Evolutionary conservation across 805 yeast species (phyloP), one percentile per base, ranked within the genome.

Genomic region (Candida pseudoglaebosa): DNA sequence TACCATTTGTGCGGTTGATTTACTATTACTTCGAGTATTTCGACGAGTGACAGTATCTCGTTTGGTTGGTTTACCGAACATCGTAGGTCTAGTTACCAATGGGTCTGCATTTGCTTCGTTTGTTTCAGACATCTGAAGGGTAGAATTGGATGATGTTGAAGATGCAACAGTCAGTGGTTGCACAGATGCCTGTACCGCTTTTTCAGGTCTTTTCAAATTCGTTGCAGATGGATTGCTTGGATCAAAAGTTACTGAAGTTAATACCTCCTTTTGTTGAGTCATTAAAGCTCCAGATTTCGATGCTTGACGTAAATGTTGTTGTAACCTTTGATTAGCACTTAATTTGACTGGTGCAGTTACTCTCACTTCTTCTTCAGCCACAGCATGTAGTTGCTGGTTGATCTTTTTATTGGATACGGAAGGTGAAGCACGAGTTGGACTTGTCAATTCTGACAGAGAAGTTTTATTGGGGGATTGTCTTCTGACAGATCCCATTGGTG

Each of bases 261-360:
- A 46, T 1, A 45, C 40, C 36, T 63, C 69, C 45, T 56, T 60
- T 38, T 62, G 62, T 39, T 66, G 71, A 1, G 70, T 59, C 49
- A 61, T 49, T 15, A 69, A 49, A 0, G 63, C 33, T 0, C 74
- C 74, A 1, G 61, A 39, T 43, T 52, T 62, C 1, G 72, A 57
- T 1, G 69, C 72, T 33, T 65, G 57, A 31, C 62, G 47, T 19
- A 69, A 43, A 44, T 67, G 71, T 32, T 54, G 60, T 38, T 66
- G 71, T 13, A 67, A 55, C 32, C 69, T 52, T 39, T 67, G 71
- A 31, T 56, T 58, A 1, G 73, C 72, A 6, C 62, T 61, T 19
- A 65, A 41, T 38, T 48, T 57, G n/a, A 29, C 21, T 5, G 32
- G n/a, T 3, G 33, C 3, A 10, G 12, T 12, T 5, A 22, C 24